Evolutionary conservation across 2,329 filamentous ascomycete genomes (phyloP), one percentile per base, ranked within the genome.

Genomic region (Purpureocillium lavendulum): DNA sequence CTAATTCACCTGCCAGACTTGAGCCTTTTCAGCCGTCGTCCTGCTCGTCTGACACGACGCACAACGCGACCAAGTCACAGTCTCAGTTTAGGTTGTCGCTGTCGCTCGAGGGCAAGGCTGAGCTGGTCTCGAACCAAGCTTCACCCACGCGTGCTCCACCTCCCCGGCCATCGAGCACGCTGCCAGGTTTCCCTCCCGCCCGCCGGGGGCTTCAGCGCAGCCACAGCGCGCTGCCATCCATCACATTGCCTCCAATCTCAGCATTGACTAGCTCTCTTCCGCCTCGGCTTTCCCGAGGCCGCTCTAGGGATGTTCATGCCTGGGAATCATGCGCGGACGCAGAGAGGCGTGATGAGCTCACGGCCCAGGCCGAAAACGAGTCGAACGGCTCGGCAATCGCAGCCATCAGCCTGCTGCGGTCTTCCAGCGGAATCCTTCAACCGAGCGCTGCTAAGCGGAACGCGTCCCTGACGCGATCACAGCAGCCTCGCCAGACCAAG

Each of bases 241-340:
- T 75, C 45, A 79, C 73, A 4, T 64, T 79, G n/a, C 70, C 73
- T 17, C 71, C 73, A 36, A 72, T 76, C 42, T 72, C 72, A 4
- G 61, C 67, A 13, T 56, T 77, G 31, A 75, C 73, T 9, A 65
- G 61, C 51, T 59, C 65, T n/a, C 60, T 77, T 12, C 71, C 74
- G 18, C 75, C 73, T 15, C 68, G 69, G 29, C 65, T 82, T 14
- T 65, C 67, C 28, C 79, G 81, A 40, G 86, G 86, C 40, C 77
- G 90, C 41, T 95, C 89, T 41, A 80, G 87, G 40, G 86, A 96
- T 58, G 86, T 88, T 14, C 80, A 88, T 37, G 85, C 84, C 7
- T 96, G 90, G 90, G 87, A 94, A 54, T 87, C 87, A 41, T 89
- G 85, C 65, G 90, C 87, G 52, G 87, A 94, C 55, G 80, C 82